Percentiles rank a stretch among this genome's conserved stretches.
These are phyloP conservation scores for Parascedosporium putredinis DNA, from an alignment of 2,329 filamentous ascomycete genomes.

Conservation along the genomic window DNA sequence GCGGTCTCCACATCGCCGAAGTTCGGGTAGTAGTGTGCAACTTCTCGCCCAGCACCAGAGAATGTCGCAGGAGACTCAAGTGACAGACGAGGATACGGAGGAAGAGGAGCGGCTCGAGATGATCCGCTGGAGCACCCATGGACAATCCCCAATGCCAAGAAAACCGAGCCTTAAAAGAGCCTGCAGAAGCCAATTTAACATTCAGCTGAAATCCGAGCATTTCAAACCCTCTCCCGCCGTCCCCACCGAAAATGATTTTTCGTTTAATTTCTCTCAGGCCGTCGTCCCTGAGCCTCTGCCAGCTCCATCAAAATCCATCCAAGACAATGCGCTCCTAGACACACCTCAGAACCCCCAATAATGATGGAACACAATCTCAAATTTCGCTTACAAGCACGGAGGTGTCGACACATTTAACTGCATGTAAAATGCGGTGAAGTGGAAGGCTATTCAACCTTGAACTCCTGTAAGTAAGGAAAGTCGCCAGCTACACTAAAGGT, in stretches of 20 bases:
- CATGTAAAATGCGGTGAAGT: too few species aligned
- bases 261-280: background rate
- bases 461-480: too few species aligned
- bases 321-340: too few species aligned
- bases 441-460: too few species aligned
- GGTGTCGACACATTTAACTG: too few species aligned
- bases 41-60: background rate
- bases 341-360: too few species aligned
- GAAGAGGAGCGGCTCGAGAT: background rate
- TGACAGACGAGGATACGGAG: background rate
- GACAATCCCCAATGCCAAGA: background rate
- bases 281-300: too few species aligned
- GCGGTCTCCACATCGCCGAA: background rate
- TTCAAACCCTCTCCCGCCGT: background rate
- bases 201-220: background rate
- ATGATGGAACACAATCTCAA: too few species aligned
- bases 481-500: too few species aligned
- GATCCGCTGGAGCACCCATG: background rate
- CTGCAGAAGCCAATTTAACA: conserved; percentile 1
- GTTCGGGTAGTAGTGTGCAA: conserved; percentile 5
- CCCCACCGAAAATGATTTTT: background rate
- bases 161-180: background rate
- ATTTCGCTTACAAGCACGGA: too few species aligned
- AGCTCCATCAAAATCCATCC: too few species aligned
- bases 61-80: background rate